These are phyloP conservation scores for Phytophthora sansomeana DNA, from an alignment of 352 stramenopile genomes.

Conservation along the genomic window DNA sequence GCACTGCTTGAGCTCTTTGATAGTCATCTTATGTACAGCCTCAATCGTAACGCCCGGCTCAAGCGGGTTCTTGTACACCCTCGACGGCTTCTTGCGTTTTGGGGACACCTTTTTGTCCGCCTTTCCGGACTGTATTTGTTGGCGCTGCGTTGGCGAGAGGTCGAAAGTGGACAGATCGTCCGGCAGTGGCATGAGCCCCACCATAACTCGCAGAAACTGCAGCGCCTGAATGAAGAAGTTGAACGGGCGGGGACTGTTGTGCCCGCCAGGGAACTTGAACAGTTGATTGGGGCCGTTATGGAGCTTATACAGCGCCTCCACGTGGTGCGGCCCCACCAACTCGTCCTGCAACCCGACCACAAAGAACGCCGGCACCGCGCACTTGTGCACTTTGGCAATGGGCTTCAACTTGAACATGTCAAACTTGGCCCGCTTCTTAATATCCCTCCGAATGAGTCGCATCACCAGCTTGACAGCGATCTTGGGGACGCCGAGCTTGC, in stretches of 20 bases:
- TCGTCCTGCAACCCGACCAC: slow-evolving; percentile 81
- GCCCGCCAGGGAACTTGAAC: slow-evolving; percentile 80
- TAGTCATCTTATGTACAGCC: slow-evolving; percentile 69
- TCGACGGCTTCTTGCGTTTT: slow-evolving; percentile 45
- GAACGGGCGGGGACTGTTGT: slow-evolving; percentile 81
- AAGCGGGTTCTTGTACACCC: slow-evolving; percentile 79
- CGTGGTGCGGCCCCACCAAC: slow-evolving; percentile 79
- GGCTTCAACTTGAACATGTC: slow-evolving; percentile 91
- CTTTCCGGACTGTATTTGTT: slow-evolving; percentile 24
- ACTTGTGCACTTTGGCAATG: slow-evolving; percentile 78
- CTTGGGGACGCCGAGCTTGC: slow-evolving; percentile 83
- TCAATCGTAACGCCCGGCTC: slow-evolving; percentile 61
- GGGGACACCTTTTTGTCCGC: slow-evolving; percentile 21
- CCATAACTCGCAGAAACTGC: slow-evolving; percentile 85
- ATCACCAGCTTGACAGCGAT: slow-evolving; percentile 87
- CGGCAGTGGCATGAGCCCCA: slow-evolving; percentile 71
- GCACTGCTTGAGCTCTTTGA: slow-evolving; percentile 84
- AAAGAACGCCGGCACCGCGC: slow-evolving; percentile 80
- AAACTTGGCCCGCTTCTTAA: slow-evolving; percentile 85
- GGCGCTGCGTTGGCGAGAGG: slow-evolving; percentile 41
- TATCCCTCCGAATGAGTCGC: slow-evolving; percentile 78
- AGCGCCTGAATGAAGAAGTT: slow-evolving; percentile 84
- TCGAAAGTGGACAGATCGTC: slow-evolving; percentile 63
- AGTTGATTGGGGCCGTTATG: slow-evolving; percentile 85
- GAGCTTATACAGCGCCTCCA: slow-evolving; percentile 72